Evolutionary conservation across 495 filamentous ascomycete species (phyloP).

Genomic region (Pseudevernia furfuracea): DNA sequence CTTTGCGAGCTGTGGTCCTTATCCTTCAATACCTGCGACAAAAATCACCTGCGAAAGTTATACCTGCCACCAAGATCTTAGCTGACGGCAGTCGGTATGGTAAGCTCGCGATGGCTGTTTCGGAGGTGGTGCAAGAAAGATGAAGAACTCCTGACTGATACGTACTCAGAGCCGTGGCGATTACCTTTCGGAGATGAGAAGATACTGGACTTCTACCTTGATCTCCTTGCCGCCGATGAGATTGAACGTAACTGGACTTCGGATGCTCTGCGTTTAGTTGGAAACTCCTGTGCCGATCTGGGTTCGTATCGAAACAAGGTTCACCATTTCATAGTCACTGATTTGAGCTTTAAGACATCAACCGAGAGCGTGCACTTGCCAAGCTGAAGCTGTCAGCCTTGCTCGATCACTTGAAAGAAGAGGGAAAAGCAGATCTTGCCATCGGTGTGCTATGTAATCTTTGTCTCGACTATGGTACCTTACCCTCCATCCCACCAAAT

Average conservation of each 20-base stretch:
- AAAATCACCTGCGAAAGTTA: neutral
- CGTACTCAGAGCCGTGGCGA: slow-evolving; percentile 8
- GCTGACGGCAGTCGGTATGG: slow-evolving; percentile 15
- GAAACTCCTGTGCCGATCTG: slow-evolving; percentile 76
- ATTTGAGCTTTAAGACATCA: slow-evolving; percentile 50
- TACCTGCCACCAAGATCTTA: slow-evolving; percentile 4
- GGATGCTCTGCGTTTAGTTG: slow-evolving; percentile 61
- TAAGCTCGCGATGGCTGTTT: neutral
- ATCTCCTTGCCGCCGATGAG: slow-evolving; percentile 39
- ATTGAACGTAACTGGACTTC: slow-evolving; percentile 34
- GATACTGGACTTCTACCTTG: slow-evolving; percentile 47
- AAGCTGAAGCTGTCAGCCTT: slow-evolving; percentile 49
- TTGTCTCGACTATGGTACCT: slow-evolving; percentile 62
- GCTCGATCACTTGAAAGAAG: slow-evolving; percentile 43
- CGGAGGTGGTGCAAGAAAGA: neutral
- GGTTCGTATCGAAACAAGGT: slow-evolving; percentile 39
- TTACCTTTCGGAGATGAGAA: slow-evolving; percentile 11
- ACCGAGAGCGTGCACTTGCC: slow-evolving; percentile 57
- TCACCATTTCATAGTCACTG: slow-evolving; percentile 7
- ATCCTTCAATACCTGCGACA: slow-evolving; percentile 5
- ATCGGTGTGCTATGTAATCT: slow-evolving; percentile 68
- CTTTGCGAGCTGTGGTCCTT: slow-evolving; percentile 1
- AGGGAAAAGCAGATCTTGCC: slow-evolving; percentile 47
- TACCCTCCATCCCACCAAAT: neutral
- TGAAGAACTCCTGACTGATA: neutral